Evolutionary conservation across 805 yeast genomes (phyloP), one percentile per base, ranked within the genome.

Genomic region (Wickerhamia fluorescens): DNA sequence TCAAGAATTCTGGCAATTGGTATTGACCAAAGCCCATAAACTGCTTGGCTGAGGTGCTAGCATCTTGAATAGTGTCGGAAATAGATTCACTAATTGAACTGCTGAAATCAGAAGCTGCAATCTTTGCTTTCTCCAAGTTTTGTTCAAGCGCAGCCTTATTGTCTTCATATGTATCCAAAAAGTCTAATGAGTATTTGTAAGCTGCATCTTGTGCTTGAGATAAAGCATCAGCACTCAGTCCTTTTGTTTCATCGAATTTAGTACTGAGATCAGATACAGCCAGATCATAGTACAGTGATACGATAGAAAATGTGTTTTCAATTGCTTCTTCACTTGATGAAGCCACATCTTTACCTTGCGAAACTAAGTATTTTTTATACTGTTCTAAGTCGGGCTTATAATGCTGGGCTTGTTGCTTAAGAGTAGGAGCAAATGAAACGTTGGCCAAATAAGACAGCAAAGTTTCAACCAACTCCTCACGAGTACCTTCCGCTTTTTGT

Each of bases 401-500:
- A 24, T 45, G 17, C 19, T 47, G 37, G 24, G 38, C 27, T 16
- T 45, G 52, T 5, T 43, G 36, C n/a, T 42, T 12, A 19, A 27
- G n/a, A 2, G 35, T 22, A 47, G 11, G 44, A 35, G 23, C 12
- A 8, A 11, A 12, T 12, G 13, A 27, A 31, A 19, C 20, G 7
- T 17, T 30, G 10, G 17, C 34, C 23, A 33, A 30, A 23, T 45
- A 38, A 16, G 39, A 36, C n/a, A 26, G 19, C 14, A 48, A 43
- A 9, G 38, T 33, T 8, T 35, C 28, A 23, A 51, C 25, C 25
- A 56, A 38, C 6, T 50, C 55, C 16, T 47, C 39, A 28, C 55
- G 44, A 12, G 49, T 30, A 11, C 49, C 56, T n/a, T 41, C 46
- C 22, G 44, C 31, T 5, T 27, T 36, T 19, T 38, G 30, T n/a